Percentiles rank a stretch among this genome's conserved stretches.
Conservation (phyloP, 495 filamentous ascomycete genomes). For the Neurospora sp. region DNA sequence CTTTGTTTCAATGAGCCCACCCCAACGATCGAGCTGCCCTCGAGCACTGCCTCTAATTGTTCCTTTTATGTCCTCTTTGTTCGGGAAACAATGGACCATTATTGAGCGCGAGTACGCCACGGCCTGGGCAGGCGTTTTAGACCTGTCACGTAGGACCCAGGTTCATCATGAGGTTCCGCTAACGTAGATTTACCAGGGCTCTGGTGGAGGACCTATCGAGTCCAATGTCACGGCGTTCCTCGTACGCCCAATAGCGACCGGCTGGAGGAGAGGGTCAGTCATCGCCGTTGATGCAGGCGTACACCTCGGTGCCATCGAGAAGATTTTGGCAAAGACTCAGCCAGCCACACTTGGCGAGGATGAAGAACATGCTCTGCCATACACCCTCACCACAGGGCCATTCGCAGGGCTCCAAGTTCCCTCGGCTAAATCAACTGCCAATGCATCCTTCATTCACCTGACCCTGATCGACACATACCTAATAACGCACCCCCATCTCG, state of each 20-base stretch:
- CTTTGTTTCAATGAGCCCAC: neutral
- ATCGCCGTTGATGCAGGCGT: constrained; percentile 89
- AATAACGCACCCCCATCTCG: constrained; percentile 90
- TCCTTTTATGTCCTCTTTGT: neutral
- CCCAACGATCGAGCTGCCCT: neutral
- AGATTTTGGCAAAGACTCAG: constrained; percentile 48
- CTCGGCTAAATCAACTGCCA: constrained; percentile 50
- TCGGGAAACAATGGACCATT: neutral
- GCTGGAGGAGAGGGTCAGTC: constrained; percentile 70
- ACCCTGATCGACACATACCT: constrained; percentile 76
- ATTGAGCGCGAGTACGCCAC: neutral
- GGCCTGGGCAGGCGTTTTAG: neutral
- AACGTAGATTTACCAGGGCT: constrained; percentile 50
- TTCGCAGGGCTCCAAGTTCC: constrained; percentile 68
- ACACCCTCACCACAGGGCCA: constrained; percentile 41
- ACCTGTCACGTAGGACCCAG: neutral
- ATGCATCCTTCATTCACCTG: constrained; percentile 67
- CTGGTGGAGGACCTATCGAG: constrained; percentile 83
- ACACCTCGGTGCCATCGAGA: constrained; percentile 72
- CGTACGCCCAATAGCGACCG: constrained; percentile 65
- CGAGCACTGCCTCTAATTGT: neutral
- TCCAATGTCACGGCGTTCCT: constrained; percentile 82
- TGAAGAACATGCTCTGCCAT: constrained; percentile 16
- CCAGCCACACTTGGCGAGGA: constrained; percentile 34
- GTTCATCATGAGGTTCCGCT: constrained; percentile 1